Evolutionary conservation across 2,329 filamentous ascomycete genomes (phyloP), one percentile per base, ranked within the genome.

Genomic region (Tolypocladium inflatum): DNA sequence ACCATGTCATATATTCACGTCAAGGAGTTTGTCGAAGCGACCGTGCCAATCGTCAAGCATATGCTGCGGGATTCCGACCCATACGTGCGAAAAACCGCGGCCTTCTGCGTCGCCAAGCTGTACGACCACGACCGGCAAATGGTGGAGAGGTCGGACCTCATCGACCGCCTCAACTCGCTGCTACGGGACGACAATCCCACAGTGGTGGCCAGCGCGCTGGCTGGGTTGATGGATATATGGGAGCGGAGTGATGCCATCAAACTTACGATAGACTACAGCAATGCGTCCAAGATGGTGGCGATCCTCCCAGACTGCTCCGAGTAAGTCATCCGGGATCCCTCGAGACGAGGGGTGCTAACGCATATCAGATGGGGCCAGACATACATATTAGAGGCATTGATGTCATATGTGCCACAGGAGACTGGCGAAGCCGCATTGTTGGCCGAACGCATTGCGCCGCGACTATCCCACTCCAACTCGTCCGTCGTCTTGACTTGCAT

Each of bases 1-100:
- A 99, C 94, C 57, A 94, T 99, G 77, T 97, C 94, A 15, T 99
- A 99, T 71, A 88, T 99, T 63, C 93, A 99, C 71, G 94, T 99
- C 52, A 86, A 89, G 64, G 92, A 99, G 71, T 99, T 95, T 69
- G 91, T 97, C 66, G 90, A 96, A 74, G 89, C 91, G 15, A 95
- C 91, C 0, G 85, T 97, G 5, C 86, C 88, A 13, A 85, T 94
- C 37, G 84, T 96, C 57, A 95, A 93, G 75, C 82, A 83, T 56
- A 80, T 97, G 55, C 83, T 99, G 62, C 85, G 86, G 70, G 94
- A 99, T 69, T 71, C 84, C 50, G 94, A 99, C 70, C 93, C 94
- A 2, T 99, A 99, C 70, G 94, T 99, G 33, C 90, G 94, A 64
- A 99, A 99, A 74, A 97, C 94, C 3, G 93, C 94, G 3, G 92